Base-by-base conservation (phyloP, 768 basidiomycete species). In the Gelatoporia subvermispora region DNA sequence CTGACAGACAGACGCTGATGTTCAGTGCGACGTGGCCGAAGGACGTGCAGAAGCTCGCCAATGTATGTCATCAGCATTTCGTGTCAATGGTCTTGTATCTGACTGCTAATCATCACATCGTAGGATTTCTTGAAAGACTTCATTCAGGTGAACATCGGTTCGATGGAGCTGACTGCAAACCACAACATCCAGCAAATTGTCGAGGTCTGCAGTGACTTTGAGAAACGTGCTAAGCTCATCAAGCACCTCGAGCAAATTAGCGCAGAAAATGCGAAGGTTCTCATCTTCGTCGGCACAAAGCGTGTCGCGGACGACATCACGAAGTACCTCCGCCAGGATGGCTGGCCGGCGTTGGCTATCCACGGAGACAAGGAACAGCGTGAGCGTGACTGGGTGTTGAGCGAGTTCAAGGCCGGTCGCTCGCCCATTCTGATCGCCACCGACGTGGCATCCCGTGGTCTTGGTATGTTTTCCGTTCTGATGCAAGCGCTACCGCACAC, bases 1-100 rank as follows among this genome's bases (percentile, higher is more conserved):
- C 96, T 37, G 96, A 99, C 73, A 82, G 96, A 61, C 96, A 99
- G 65, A 99, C 96, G 1, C 78, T 98, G 57, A 96, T 99, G 85
- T 99, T 99, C 77, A 96, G 93, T 46, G 96, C 96, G 11, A 99
- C 96, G 7, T 99, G 96, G 96, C 96, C 96, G 13, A 98, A 97
- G 70, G 96, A 99, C 61, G 96, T 99, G 3, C 96, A 99, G 71
- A 92, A 93, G 61, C 81, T 99, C 53, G 96, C 96, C 16, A 88
- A 84, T 64, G 89, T 91, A 59, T 44, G 70, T 63, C 11, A 2
- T 17, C 20, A 43, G 25, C 2, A 16, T 39, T 43, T 37, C 11
- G 28, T 2, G n/a, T 39, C 3, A 8, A 9, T 23, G 21, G 18
- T 25, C 10, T n/a, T 23, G 2, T 21, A 11, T 3, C 0, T 25